Evolutionary conservation across 164 flowering plant genomes (phyloP), one percentile per base, ranked within the genome.

Genomic region (Tinospora cordifolia): DNA sequence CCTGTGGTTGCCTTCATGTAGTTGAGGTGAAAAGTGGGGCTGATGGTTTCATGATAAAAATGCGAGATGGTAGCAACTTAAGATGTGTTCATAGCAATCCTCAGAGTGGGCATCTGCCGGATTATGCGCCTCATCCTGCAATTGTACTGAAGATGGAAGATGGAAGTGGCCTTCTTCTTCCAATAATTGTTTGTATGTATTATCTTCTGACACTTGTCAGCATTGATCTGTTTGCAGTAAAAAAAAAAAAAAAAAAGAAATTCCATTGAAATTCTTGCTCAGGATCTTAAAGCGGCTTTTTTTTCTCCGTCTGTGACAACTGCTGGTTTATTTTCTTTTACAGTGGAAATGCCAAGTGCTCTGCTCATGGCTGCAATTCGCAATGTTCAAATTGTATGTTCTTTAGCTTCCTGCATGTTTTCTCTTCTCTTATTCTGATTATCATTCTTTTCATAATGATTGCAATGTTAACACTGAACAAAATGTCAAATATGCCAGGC

Each of bases 61-160:
- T 95, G 99, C 83, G 95, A 80, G 97, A 95, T 79, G 99, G 98
- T 21, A 81, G 84, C 79, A 81, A 88, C 62, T 49, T 95, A 64
- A 88, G 89, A 76, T 95, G 99, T 76, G 87, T 81, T 68, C 99
- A 95, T 71, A 92, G 93, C 78, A 92, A 86, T 72, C 98, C 99
- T 71, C 96, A 91, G 60, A 94, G 91, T 25, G 97, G 91, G n/a
- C 90, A 88, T 77, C 77, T 88, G 58, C 91, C 91, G 7, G 93
- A 92, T 83, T 91, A 90, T 80, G 90, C 97, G 46, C 97, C 98
- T 19, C 98, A 91, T 77, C 98, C 99, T 44, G 99, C 97, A 7
- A 92, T 95, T 74, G 98, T 95, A 15, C 80, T 95, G 66, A 92
- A 91, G 87, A 95, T 95, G 94, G 99, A 95, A 83, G 99, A 95